Conservation (phyloP, 2,329 filamentous ascomycete species). For the Bipolaris victoriae region DNA sequence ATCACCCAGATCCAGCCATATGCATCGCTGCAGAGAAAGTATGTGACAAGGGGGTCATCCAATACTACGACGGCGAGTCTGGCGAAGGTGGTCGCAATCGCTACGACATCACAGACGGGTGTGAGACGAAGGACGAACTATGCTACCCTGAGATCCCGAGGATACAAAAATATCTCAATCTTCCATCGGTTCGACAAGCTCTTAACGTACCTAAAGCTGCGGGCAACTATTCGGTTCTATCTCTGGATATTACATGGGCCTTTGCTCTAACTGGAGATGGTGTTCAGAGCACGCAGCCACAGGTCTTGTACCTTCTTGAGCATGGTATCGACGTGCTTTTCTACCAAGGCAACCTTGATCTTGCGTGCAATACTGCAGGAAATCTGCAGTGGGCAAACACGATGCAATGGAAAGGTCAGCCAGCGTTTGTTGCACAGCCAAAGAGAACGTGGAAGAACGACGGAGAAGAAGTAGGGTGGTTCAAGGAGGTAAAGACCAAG, state of each 20-base stretch:
- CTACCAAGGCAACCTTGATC: slow-evolving; percentile 51
- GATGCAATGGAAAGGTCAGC: slow-evolving; percentile 54
- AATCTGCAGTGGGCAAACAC: slow-evolving; percentile 50
- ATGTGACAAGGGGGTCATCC: slow-evolving; percentile 50
- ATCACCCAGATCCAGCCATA: slow-evolving; percentile 51
- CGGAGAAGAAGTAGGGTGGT: slow-evolving; percentile 40
- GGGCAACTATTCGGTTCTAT: slow-evolving; percentile 40
- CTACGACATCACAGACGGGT: slow-evolving; percentile 53
- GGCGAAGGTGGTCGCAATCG: slow-evolving; percentile 50
- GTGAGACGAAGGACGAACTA: slow-evolving; percentile 45
- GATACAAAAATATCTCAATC: slow-evolving; percentile 45
- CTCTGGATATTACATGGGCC: slow-evolving; percentile 31
- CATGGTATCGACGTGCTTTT: slow-evolving; percentile 49
- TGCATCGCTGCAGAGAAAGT: slow-evolving; percentile 47
- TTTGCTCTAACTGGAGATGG: slow-evolving; percentile 40
- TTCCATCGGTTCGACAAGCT: slow-evolving; percentile 40
- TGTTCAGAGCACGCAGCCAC: slow-evolving; percentile 40
- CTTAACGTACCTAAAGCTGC: slow-evolving; percentile 43
- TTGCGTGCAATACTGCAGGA: slow-evolving; percentile 52
- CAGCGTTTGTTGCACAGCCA: slow-evolving; percentile 49
- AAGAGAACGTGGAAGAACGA: slow-evolving; percentile 35
- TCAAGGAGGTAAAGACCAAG: slow-evolving; percentile 42
- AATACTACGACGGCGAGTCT: slow-evolving; percentile 52
- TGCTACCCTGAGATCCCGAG: slow-evolving; percentile 47
- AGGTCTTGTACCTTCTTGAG: slow-evolving; percentile 46